Conservation (phyloP, 257 asterid genomes). For the Lavandula angustifolia region DNA sequence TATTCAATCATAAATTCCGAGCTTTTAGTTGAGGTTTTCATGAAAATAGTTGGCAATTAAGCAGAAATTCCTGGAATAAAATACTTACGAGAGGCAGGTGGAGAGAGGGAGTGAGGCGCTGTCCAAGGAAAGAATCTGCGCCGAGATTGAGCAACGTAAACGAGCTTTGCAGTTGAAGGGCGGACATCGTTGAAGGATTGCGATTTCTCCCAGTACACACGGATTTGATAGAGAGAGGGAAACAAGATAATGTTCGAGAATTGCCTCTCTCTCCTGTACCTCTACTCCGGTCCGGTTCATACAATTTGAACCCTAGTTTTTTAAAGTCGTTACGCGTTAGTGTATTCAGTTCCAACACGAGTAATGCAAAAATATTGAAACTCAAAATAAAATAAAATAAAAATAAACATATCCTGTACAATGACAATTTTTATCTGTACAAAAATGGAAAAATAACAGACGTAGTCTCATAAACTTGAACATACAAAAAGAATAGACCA, state of each 20-base stretch:
- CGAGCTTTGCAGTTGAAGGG: constrained; percentile 73
- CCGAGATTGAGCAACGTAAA: constrained; percentile 67
- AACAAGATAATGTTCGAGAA: constrained; percentile 38
- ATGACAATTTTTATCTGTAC: too few species aligned
- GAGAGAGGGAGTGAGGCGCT: constrained; percentile 55
- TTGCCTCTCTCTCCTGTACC: constrained; percentile 22
- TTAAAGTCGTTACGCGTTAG: too few species aligned
- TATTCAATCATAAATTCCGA: background rate
- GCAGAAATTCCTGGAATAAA: background rate
- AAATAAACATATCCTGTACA: too few species aligned
- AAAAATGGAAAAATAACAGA: too few species aligned
- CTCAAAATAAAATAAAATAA: too few species aligned
- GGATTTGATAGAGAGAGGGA: constrained; percentile 11
- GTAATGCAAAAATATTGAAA: too few species aligned
- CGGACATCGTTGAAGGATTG: constrained; percentile 46
- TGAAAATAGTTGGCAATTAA: background rate
- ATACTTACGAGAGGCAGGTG: constrained; percentile 55
- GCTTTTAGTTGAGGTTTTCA: background rate
- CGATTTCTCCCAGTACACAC: constrained; percentile 27
- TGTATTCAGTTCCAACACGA: too few species aligned
- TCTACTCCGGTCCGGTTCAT: constrained; percentile 33
- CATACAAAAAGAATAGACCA: background rate
- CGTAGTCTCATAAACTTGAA: too few species aligned
- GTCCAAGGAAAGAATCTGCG: constrained; percentile 68
- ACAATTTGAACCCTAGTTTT: constrained; percentile 25